phyloP scores from a whole-genome alignment of 306 rosid genomes.

The Trifolium subterraneum region DNA sequence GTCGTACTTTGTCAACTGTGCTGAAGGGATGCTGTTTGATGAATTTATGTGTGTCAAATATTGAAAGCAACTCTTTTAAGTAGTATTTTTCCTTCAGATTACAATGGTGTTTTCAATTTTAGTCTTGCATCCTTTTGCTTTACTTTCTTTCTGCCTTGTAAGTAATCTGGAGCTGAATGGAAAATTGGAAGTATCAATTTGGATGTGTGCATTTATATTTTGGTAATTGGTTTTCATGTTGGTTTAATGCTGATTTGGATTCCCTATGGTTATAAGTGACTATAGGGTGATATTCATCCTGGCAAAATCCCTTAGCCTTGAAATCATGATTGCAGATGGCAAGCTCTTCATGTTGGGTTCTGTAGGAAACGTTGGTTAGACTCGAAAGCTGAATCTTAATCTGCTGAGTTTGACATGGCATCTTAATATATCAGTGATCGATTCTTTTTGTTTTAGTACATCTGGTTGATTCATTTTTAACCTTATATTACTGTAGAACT shows the following conservation, averaged over 20 bases:
- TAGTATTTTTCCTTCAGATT: slow-evolving; percentile 44
- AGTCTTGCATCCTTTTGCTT: background rate
- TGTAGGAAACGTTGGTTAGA: no score
- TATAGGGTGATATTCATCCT: background rate
- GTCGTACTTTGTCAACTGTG: slow-evolving; percentile 58
- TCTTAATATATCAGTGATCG: no score
- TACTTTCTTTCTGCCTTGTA: slow-evolving; percentile 36
- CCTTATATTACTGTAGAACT: no score
- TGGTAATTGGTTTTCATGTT: background rate
- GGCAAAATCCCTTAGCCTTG: no score
- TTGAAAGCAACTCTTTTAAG: slow-evolving; percentile 50
- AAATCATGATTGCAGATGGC: no score
- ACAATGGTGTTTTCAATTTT: slow-evolving; percentile 33
- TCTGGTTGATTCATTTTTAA: no score
- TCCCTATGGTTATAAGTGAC: background rate
- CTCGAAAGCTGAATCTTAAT: no score
- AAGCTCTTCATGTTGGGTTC: no score
- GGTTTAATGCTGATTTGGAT: background rate
- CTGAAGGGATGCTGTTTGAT: slow-evolving; percentile 70
- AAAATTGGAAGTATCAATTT: slow-evolving; percentile 32
- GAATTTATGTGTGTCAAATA: slow-evolving; percentile 59
- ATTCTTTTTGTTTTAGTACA: no score
- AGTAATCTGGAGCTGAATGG: slow-evolving; percentile 41
- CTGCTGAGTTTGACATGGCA: no score
- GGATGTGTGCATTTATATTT: slow-evolving; percentile 23